Evolutionary conservation across 176 grass and related monocot species (phyloP), one percentile per base, ranked within the genome.

Genomic region (Eragrostis curvula): DNA sequence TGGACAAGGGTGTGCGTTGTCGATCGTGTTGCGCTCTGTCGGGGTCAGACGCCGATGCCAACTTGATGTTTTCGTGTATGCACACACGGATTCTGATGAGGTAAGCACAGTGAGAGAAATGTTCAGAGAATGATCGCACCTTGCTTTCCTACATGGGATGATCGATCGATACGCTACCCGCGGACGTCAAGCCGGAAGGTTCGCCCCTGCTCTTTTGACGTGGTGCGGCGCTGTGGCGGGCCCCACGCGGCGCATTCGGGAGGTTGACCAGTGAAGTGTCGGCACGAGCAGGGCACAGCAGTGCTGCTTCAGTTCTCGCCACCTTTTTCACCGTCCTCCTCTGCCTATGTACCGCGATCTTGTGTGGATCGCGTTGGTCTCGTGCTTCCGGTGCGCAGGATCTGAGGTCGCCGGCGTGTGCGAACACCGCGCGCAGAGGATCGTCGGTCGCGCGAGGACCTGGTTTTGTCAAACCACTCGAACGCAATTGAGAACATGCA

Each of bases 261-360:
- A 57, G 82, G 71, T 64, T 85, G 39, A 89, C 78, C 28, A 7
- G 12, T 8, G 57, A 69, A 89, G 71, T 71, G 72, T 85, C 78
- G 83, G 71, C 83, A 85, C 66, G 70, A 74, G 28, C 58, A 7
- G 25, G n/a, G 57, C 23, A n/a, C 1, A 23, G 24, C 23, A 40
- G 20, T 39, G 39, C 36, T 13, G 68, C 83, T 5, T 20, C 47
- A 16, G 30, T 39, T 32, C 21, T 43, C 58, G 11, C 40, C 66
- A n/a, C 51, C 79, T 53, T 79, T 20, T 40, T 56, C 41, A 24
- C 46, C 47, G 1, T 43, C 42, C 46, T 42, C 8, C 17, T 46
- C 28, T 1, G 9, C 45, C 27, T 24, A 8, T 11, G 77, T 29
- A 21, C 30, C 8, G 20, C 21, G 29, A 1, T 17, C 6, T 25